These are phyloP conservation scores for Rhodotorula sphaerocarpa DNA, from an alignment of 768 basidiomycete species.

Conservation along the genomic window DNA sequence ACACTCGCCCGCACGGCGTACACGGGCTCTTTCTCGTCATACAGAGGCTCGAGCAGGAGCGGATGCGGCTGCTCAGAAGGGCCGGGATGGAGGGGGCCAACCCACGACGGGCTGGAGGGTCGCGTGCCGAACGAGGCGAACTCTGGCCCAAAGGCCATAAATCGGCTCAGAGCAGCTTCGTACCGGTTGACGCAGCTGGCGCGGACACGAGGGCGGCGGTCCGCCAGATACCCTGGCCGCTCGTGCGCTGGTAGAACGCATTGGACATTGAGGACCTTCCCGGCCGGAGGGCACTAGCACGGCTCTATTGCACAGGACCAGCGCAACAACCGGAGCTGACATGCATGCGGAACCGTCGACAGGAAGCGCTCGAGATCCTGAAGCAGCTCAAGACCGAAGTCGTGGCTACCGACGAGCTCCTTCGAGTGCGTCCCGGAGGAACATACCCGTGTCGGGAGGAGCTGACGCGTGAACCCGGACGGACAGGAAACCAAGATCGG, in stretches of 20 bases:
- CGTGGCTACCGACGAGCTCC: slow-evolving; percentile 38
- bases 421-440: slow-evolving; percentile 26
- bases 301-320: not conserved
- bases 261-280: too few relatives aligned
- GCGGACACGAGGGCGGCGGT: too few relatives aligned
- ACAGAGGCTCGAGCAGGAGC: not conserved
- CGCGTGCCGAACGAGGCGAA: too few relatives aligned
- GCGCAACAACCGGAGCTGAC: not conserved
- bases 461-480: not conserved
- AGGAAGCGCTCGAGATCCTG: slow-evolving; percentile 33
- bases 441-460: too few relatives aligned
- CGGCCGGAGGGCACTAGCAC: not conserved
- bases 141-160: too few relatives aligned
- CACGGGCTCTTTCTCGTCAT: too few relatives aligned
- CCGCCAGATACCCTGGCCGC: too few relatives aligned
- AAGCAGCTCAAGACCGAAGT: slow-evolving; percentile 35
- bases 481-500: slow-evolving; percentile 84
- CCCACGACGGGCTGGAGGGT: not conserved
- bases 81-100: not conserved
- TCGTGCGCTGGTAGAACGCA: too few relatives aligned
- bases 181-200: too few relatives aligned
- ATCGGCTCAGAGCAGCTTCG: too few relatives aligned
- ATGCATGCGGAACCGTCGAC: not conserved
- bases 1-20: not conserved
- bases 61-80: not conserved